Percentiles rank a stretch among this genome's conserved stretches.
Conservation (phyloP, 305 asterid genomes). For the Fraxinus dipetala region DNA sequence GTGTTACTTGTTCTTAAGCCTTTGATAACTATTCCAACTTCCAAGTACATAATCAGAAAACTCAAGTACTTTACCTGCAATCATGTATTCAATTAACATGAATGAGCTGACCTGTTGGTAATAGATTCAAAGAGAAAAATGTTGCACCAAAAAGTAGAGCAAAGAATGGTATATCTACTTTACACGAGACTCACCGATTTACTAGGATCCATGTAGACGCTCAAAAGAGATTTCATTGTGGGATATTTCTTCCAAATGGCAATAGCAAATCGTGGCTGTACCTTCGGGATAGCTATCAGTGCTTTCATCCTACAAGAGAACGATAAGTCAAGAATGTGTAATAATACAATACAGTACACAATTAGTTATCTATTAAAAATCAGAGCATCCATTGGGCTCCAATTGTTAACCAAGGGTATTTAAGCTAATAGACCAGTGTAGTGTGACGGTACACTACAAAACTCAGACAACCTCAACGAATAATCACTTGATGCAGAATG, state of each 20-base stretch:
- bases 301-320: conserved; percentile 72
- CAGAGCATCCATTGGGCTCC: neutral
- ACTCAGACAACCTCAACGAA: neutral
- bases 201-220: conserved; percentile 80
- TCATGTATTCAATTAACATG: neutral
- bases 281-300: conserved; percentile 82
- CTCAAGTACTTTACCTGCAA: neutral
- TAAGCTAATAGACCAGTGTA: neutral
- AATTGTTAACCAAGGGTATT: neutral
- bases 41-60: conserved; percentile 7
- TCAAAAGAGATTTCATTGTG: conserved; percentile 87
- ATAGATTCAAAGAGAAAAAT: conserved; percentile 8
- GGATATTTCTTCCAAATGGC: conserved; percentile 93
- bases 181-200: conserved; percentile 59
- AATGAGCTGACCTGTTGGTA: neutral
- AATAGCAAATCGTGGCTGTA: conserved; percentile 86
- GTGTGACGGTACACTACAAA: neutral
- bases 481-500: neutral
- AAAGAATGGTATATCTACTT: neutral
- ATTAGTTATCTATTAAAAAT: conserved; percentile 4
- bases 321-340: conserved; percentile 7
- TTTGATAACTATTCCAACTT: neutral
- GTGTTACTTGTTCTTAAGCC: neutral
- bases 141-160: neutral
- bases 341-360: neutral